phyloP scores from a whole-genome alignment of 2,329 filamentous ascomycete species.

The Penicillium sp. region DNA sequence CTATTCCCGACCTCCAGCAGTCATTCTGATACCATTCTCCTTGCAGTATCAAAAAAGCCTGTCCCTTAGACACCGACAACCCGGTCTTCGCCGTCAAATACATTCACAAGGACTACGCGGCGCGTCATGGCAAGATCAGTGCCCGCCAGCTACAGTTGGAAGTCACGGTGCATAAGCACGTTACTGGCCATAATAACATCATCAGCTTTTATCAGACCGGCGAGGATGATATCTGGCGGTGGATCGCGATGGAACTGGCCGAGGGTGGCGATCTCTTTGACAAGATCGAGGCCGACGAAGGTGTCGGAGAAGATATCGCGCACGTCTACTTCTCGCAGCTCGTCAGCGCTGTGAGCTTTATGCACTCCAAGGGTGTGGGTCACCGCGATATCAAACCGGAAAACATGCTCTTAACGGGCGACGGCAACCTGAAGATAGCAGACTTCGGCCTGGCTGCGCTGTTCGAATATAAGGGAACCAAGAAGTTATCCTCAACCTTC shows the following conservation, averaged over 20 bases:
- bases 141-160: constrained; percentile 91
- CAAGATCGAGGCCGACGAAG: constrained; percentile 98
- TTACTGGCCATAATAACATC: constrained; percentile 88
- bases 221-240: constrained; percentile 85
- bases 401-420: constrained; percentile 85
- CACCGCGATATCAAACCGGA: constrained; percentile 93
- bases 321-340: constrained; percentile 96
- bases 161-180: constrained; percentile 83
- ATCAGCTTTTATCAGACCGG: constrained; percentile 90
- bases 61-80: constrained; percentile 67
- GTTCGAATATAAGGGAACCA: constrained; percentile 84
- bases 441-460: constrained; percentile 96
- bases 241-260: constrained; percentile 98
- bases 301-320: constrained; percentile 90
- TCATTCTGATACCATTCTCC: background rate
- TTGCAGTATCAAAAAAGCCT: constrained; percentile 86
- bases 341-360: constrained; percentile 86
- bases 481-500: constrained; percentile 82
- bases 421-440: constrained; percentile 88
- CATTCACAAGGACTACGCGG: constrained; percentile 95
- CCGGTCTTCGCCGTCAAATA: constrained; percentile 97
- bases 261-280: constrained; percentile 97
- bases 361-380: constrained; percentile 93
- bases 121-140: constrained; percentile 84
- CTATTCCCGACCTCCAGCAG: background rate